Base-by-base conservation (phyloP, 2,329 filamentous ascomycete genomes). In the Periconia digitata region DNA sequence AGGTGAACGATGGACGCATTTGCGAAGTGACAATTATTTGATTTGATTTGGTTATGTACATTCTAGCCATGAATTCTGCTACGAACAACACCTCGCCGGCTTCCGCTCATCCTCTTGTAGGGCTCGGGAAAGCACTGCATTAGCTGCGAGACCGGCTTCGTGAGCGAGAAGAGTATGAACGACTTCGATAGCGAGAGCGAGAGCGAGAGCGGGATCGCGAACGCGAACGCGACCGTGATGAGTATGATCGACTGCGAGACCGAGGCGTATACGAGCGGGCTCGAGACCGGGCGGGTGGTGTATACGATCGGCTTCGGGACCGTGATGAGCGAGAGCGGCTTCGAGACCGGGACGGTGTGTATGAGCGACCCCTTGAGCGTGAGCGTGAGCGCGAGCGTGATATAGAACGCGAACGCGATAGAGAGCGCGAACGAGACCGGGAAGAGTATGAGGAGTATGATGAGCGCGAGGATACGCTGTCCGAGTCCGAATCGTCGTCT, bases 401-500 rank as follows among this genome's bases (percentile, higher is more conserved):
- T 8, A 47, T 39, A 17, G 47, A 49, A 24, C 53, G 56, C 1
- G 58, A 51, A n/a, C 56, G 57, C 2, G 54, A 44, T 8, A 47
- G 39, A 18, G 47, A 49, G 34, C 53, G 56, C 0, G 58, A 64
- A 16, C 60, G 61, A 1, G 62, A 64, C 23, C 62, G 58, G 37
- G 59, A 67, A 12, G 58, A 59, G 10, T 59, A 60, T 1, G 58
- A 59, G 1, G 60, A 60, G 48, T 72, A 72, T 12, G 59, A 64
- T 2, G 67, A 70, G 40, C 66, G 63, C 13, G 62, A 66, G 0
- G 66, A 69, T 1, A 67, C 58, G 39, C 66, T 71, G 12, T 67
- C 60, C 18, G 60, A 58, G 32, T 69, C 67, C 15, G 64, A 66
- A 20, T 70, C 67, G 45, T 61, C 64, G 36, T 70, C 69, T 18